phyloP scores from a whole-genome alignment of 1,284 basidiomycete species.

The Neonothopanus nambi region DNA sequence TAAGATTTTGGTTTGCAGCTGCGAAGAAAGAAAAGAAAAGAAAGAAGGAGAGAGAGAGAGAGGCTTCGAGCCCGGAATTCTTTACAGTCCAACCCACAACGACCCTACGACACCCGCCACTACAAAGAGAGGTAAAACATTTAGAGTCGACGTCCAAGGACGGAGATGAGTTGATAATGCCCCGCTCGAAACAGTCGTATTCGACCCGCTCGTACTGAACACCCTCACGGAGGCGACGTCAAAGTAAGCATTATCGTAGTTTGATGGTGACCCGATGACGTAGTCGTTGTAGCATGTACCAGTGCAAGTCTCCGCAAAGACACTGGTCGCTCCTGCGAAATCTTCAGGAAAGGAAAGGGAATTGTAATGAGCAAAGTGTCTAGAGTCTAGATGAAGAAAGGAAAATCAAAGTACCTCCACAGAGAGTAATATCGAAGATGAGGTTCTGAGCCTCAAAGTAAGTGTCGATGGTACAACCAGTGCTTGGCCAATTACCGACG shows the following conservation, averaged over 20 bases:
- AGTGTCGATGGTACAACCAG: conserved; percentile 55
- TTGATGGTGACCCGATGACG: conserved; percentile 12
- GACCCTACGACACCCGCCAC: not conserved
- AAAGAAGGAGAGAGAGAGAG: too few species aligned
- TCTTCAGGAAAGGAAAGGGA: conserved; percentile 23
- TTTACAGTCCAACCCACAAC: too few species aligned
- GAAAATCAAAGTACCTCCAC: conserved; percentile 53
- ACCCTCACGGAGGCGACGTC: conserved; percentile 11
- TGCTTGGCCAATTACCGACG: conserved; percentile 64
- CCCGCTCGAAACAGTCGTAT: not conserved
- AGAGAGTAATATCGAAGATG: conserved; percentile 76
- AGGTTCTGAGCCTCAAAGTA: conserved; percentile 70
- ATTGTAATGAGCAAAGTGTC: not conserved
- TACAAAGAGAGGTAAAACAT: too few species aligned
- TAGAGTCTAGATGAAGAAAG: not conserved
- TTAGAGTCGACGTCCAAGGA: too few species aligned
- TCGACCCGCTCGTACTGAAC: conserved; percentile 6
- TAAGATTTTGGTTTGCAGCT: too few species aligned
- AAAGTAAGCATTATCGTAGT: conserved; percentile 15
- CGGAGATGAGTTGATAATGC: too few species aligned
- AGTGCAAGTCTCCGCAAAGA: conserved; percentile 66
- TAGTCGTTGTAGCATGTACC: conserved; percentile 54
- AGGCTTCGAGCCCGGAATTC: too few species aligned
- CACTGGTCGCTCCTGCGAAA: conserved; percentile 48
- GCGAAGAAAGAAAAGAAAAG: too few species aligned